Percentiles rank a stretch among this genome's conserved stretches.
These are phyloP conservation scores for Pleomassaria siparia DNA, from an alignment of 2,329 filamentous ascomycete species.

Conservation along the genomic window DNA sequence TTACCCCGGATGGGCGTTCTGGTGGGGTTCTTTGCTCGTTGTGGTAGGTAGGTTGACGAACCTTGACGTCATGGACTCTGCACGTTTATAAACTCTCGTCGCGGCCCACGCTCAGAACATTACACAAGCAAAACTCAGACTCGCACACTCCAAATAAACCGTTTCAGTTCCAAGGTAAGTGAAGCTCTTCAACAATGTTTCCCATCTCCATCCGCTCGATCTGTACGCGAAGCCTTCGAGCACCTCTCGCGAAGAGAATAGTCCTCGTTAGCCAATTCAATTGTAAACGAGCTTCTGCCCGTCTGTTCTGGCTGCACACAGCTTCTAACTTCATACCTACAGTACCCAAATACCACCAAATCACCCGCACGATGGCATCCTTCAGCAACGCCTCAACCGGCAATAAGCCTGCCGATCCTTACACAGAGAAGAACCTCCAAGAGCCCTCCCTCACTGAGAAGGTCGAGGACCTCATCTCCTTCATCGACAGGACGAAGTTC, in stretches of 20 bases:
- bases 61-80: constrained; percentile 16
- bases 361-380: constrained; percentile 30
- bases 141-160: too few species aligned
- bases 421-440: constrained; percentile 74
- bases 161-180: background rate
- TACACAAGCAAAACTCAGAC: background rate
- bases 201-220: background rate
- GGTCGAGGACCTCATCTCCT: constrained; percentile 70
- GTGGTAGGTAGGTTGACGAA: constrained; percentile 6
- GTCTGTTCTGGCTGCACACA: background rate
- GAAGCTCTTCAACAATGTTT: background rate
- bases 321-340: background rate
- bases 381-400: constrained; percentile 46
- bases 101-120: background rate
- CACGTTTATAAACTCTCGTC: background rate
- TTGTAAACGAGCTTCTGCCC: background rate
- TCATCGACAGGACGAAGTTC: constrained; percentile 75
- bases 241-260: background rate
- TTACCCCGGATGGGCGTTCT: constrained; percentile 8
- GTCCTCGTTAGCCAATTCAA: background rate
- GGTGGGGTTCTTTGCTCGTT: constrained; percentile 6
- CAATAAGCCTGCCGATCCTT: constrained; percentile 66
- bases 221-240: background rate
- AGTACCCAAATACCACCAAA: background rate
- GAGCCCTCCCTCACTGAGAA: constrained; percentile 73